Base-by-base conservation (phyloP, 2,329 filamentous ascomycete genomes). In the Aspergillus fischeri region DNA sequence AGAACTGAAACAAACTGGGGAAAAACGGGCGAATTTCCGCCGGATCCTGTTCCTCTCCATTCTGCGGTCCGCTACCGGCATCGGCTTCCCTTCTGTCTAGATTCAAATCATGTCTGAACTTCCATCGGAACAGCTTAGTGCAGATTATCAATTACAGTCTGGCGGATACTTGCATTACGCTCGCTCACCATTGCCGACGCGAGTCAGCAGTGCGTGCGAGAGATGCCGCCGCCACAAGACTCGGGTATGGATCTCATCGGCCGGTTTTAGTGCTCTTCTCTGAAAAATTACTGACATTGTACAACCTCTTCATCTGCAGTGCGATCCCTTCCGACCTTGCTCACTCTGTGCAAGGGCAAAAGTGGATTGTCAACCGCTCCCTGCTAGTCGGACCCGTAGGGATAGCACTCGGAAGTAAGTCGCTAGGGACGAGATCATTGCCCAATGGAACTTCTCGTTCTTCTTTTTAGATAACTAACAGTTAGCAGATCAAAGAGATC, bases 311-410 rank as follows among this genome's bases (percentile, higher is more conserved):
- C 14, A 8, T 35, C 20, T 49, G 5, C 38, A 73, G 71, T 74
- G 72, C 52, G 72, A 74, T 51, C 60, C 58, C 4, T 70, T 65
- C 49, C 62, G 71, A 1, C 70, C 72, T 51, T 74, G 72, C 59
- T 68, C 70, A 3, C 60, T 73, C 1, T 75, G 72, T 58, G 51
- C 67, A 7, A 63, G 70, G 49, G 68, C 70, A 17, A 67, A 69
- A 25, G 62, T 62, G 1, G 60, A 66, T 24, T 64, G 66, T 38
- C 58, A 52, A n/a, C 56, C 57, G 5, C 53, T 54, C 21, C 49
- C 56, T 14, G 41, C 44, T 10, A 52, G 5, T 8, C 55, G 38
- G 8, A 9, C 52, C 7, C 56, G 58, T 9, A 57, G 28, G 38
- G 50, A 48, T 17, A 53, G 42, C 29, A n/a, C 32, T 28, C 60